Evolutionary conservation across 2,329 filamentous ascomycete genomes (phyloP).

Genomic region (Thelonectria blattea): DNA sequence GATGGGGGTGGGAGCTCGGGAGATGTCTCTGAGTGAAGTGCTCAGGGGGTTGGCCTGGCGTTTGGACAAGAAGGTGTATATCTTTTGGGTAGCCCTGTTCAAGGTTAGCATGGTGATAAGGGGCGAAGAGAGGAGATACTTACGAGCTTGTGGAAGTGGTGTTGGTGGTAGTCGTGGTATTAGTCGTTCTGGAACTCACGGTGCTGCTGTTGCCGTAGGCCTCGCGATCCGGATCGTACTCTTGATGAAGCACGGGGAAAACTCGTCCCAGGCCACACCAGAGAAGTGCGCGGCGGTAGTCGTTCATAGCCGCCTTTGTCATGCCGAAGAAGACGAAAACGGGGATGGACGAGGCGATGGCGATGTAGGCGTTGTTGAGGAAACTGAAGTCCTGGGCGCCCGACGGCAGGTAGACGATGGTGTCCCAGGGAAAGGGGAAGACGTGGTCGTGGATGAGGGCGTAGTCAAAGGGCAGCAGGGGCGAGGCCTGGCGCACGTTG

Average conservation of each 20-base stretch:
- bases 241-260: constrained; percentile 50
- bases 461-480: constrained; percentile 49
- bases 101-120: constrained; percentile 3
- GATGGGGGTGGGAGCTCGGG: constrained; percentile 7
- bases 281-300: constrained; percentile 51
- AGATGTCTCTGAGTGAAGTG: constrained; percentile 23
- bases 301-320: constrained; percentile 59
- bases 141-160: constrained; percentile 30
- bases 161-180: neutral
- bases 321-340: constrained; percentile 63
- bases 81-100: constrained; percentile 29
- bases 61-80: constrained; percentile 30
- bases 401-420: constrained; percentile 54
- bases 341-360: constrained; percentile 53
- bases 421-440: constrained; percentile 51
- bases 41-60: constrained; percentile 26
- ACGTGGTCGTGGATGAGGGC: constrained; percentile 47
- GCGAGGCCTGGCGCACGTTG: constrained; percentile 47
- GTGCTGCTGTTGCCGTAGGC: constrained; percentile 29
- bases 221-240: constrained; percentile 46
- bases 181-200: constrained; percentile 30
- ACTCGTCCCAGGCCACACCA: constrained; percentile 50
- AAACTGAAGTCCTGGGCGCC: constrained; percentile 46
- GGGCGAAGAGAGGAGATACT: neutral
- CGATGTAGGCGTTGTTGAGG: constrained; percentile 56